These are phyloP conservation scores for Volutella citrinella DNA, from an alignment of 2,329 filamentous ascomycete genomes.

Conservation along the genomic window DNA sequence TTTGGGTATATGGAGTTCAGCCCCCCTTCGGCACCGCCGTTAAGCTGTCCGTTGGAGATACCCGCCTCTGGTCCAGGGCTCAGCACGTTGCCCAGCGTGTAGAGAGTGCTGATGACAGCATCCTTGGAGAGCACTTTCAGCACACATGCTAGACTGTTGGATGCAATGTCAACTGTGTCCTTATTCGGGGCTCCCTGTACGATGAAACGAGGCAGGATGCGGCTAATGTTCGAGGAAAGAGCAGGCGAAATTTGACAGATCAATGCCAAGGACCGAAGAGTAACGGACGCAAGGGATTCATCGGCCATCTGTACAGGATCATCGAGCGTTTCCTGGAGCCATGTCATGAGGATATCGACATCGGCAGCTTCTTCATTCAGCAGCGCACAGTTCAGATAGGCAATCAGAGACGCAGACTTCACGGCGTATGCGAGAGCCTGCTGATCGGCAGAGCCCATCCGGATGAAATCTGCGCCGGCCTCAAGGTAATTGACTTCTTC, in stretches of 20 bases:
- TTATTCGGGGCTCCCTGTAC: slow-evolving; percentile 75
- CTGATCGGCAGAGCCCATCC: slow-evolving; percentile 78
- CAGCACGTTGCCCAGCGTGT: slow-evolving; percentile 92
- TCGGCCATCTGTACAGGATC: slow-evolving; percentile 83
- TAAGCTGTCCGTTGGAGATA: slow-evolving; percentile 50
- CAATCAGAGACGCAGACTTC: slow-evolving; percentile 77
- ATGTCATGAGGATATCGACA: slow-evolving; percentile 72
- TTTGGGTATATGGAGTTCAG: slow-evolving; percentile 47
- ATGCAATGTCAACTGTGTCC: slow-evolving; percentile 70
- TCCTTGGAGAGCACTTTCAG: slow-evolving; percentile 84
- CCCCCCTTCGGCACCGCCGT: slow-evolving; percentile 39
- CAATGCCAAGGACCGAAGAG: slow-evolving; percentile 78
- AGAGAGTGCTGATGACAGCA: slow-evolving; percentile 89
- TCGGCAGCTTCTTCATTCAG: slow-evolving; percentile 81
- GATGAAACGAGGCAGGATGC: slow-evolving; percentile 80
- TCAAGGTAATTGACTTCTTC: slow-evolving; percentile 87
- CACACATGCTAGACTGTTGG: slow-evolving; percentile 79
- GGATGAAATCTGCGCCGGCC: slow-evolving; percentile 82
- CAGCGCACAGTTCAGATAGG: slow-evolving; percentile 81
- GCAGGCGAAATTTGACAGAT: slow-evolving; percentile 72
- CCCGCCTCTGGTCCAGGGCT: slow-evolving; percentile 64
- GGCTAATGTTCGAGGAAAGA: slow-evolving; percentile 72
- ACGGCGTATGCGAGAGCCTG: slow-evolving; percentile 83
- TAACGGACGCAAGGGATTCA: slow-evolving; percentile 69
- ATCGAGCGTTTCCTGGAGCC: slow-evolving; percentile 79